These are phyloP conservation scores for Colletotrichum australisinense DNA, from an alignment of 2,329 filamentous ascomycete genomes.

Conservation along the genomic window DNA sequence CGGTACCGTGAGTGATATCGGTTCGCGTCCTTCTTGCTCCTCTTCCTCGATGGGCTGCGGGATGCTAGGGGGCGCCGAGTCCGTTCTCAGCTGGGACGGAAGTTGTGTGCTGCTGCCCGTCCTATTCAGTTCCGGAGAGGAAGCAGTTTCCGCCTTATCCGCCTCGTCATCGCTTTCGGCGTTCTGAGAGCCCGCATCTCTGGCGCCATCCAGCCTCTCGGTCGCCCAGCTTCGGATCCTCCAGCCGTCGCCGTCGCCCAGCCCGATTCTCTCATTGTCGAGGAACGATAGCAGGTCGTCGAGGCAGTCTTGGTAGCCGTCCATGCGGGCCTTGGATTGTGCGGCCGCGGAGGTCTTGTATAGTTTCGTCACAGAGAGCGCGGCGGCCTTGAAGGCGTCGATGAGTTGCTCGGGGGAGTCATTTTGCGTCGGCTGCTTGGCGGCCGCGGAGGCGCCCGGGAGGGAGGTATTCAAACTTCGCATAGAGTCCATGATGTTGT, in stretches of 20 bases:
- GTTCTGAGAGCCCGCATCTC: slow-evolving; percentile 62
- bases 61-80: slow-evolving; percentile 46
- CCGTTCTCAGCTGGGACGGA: slow-evolving; percentile 44
- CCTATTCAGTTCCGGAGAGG: slow-evolving; percentile 68
- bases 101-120: slow-evolving; percentile 48
- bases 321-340: slow-evolving; percentile 78
- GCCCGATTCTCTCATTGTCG: slow-evolving; percentile 82
- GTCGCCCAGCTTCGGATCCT: slow-evolving; percentile 73
- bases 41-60: slow-evolving; percentile 31
- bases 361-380: slow-evolving; percentile 93
- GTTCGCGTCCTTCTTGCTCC: slow-evolving; percentile 32
- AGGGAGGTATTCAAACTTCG: slow-evolving; percentile 42
- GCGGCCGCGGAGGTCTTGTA: slow-evolving; percentile 91
- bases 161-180: slow-evolving; percentile 78
- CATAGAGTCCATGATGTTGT: slow-evolving; percentile 46
- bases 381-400: slow-evolving; percentile 91
- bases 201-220: slow-evolving; percentile 72
- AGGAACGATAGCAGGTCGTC: slow-evolving; percentile 90
- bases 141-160: slow-evolving; percentile 70
- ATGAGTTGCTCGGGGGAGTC: slow-evolving; percentile 75
- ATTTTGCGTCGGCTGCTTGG: slow-evolving; percentile 43
- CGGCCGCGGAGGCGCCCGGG: slow-evolving; percentile 34
- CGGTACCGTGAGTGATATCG: slow-evolving; percentile 59
- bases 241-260: slow-evolving; percentile 82
- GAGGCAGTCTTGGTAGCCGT: slow-evolving; percentile 94